Conservation (phyloP, 1,284 basidiomycete genomes). For the Papiliotrema laurentii region DNA sequence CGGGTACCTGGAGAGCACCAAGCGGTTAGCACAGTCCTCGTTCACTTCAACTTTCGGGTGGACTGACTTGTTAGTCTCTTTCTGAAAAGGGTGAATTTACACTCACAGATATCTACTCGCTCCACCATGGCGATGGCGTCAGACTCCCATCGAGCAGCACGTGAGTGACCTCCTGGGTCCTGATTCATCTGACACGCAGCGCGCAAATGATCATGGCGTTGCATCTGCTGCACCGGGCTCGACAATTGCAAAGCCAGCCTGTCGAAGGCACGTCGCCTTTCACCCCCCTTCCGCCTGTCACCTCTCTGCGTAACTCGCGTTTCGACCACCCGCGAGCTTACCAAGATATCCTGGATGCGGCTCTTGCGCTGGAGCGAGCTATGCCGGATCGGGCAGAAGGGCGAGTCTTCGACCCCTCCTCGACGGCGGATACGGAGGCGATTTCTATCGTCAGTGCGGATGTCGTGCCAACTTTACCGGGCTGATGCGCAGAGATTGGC, state of each 20-base stretch:
- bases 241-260: background rate
- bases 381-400: conserved; percentile 8
- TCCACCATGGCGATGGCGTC: too few species aligned
- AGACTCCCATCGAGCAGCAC: too few species aligned
- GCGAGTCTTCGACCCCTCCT: background rate
- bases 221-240: conserved; percentile 9
- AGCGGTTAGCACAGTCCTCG: too few species aligned
- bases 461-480: too few species aligned
- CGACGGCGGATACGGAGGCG: background rate
- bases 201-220: conserved; percentile 1
- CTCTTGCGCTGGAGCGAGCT: conserved; percentile 6
- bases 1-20: conserved; percentile 12
- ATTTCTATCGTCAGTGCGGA: background rate
- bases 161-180: too few species aligned
- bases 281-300: conserved; percentile 1
- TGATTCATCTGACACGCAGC: too few species aligned
- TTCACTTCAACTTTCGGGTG: too few species aligned
- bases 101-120: too few species aligned
- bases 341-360: conserved; percentile 14
- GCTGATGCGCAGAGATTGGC: background rate
- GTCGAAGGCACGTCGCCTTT: conserved; percentile 4
- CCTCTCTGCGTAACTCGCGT: background rate
- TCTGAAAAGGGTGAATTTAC: too few species aligned
- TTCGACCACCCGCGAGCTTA: conserved; percentile 17
- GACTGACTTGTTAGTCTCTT: too few species aligned